Evolutionary conservation across 2,329 filamentous ascomycete species (phyloP), one percentile per base, ranked within the genome.

Genomic region (Stylonectria norvegica): DNA sequence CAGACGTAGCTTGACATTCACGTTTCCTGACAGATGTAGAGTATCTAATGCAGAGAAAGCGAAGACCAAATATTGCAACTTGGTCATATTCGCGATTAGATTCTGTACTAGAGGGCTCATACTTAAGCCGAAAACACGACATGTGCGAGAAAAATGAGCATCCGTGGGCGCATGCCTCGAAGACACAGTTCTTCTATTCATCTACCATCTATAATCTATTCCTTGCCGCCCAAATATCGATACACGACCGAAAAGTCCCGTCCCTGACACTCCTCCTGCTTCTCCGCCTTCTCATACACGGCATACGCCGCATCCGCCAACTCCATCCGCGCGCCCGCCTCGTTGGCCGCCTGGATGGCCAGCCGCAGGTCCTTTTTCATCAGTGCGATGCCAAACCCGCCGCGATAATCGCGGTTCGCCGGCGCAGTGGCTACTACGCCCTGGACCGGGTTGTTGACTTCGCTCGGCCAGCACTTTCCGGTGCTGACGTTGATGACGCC

Each of bases 391-490:
- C 85, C 85, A 51, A 91, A 93, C 0, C 87, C 87, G 32, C 87
- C 87, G 14, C 70, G 65, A 56, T 89, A 98, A 38, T 85, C 89
- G 41, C 85, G 74, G 39, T 75, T 78, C 0, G 89, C 85, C 0
- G 91, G 89, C 2, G 88, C 79, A 1, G 76, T 79, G 45, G 84
- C 81, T 16, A 91, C 75, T 0, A 96, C 89, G 11, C 89, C 90
- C 9, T 82, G 82, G 3, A 97, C 89, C 0, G 93, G 93, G 61
- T 97, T 97, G 68, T 98, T 98, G 47, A 95, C 73, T 67, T 96
- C 90, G 56, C 85, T 93, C 1, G 91, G 89, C 93, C 93, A 98
- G 73, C 90, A 97, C 50, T 76, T 80, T n/a, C 93, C 93, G 0
- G 91, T 96, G 54, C 88, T 93, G 4, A 86, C 85, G 62, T 96